phyloP scores from a whole-genome alignment of 2,329 filamentous ascomycete species.

The Coniella vitis region DNA sequence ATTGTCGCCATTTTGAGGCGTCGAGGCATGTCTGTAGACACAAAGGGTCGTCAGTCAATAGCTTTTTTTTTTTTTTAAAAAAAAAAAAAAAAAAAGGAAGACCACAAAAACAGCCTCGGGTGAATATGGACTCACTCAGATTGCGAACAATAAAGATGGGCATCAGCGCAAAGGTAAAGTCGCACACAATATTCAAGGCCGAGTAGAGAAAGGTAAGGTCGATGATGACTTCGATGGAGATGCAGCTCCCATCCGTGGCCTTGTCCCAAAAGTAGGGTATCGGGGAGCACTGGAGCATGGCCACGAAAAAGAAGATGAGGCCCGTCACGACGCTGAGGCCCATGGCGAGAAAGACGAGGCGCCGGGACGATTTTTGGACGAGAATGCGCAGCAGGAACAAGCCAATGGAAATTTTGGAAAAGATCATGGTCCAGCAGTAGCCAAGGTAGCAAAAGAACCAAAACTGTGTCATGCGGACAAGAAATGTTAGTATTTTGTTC shows the following conservation, averaged over 20 bases:
- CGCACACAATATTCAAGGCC: conserved; percentile 39
- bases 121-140: conserved; percentile 26
- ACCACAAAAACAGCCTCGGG: too few species aligned
- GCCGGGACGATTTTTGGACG: conserved; percentile 24
- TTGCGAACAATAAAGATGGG: conserved; percentile 48
- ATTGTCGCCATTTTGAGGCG: conserved; percentile 46
- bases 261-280: conserved; percentile 35
- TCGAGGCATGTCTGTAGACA: conserved; percentile 36
- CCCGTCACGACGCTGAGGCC: conserved; percentile 30
- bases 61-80: neutral
- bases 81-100: neutral
- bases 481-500: neutral
- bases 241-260: conserved; percentile 27
- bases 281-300: conserved; percentile 33
- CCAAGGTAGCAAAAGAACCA: conserved; percentile 19
- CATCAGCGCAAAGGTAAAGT: conserved; percentile 45
- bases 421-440: conserved; percentile 20
- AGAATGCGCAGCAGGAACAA: conserved; percentile 36
- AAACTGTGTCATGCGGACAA: conserved; percentile 8
- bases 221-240: conserved; percentile 38
- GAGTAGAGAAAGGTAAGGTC: conserved; percentile 47
- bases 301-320: conserved; percentile 34
- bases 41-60: neutral
- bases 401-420: conserved; percentile 36
- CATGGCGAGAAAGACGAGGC: conserved; percentile 30